These are phyloP conservation scores for Starmera quercuum DNA, from an alignment of 805 yeast species.

Conservation along the genomic window DNA sequence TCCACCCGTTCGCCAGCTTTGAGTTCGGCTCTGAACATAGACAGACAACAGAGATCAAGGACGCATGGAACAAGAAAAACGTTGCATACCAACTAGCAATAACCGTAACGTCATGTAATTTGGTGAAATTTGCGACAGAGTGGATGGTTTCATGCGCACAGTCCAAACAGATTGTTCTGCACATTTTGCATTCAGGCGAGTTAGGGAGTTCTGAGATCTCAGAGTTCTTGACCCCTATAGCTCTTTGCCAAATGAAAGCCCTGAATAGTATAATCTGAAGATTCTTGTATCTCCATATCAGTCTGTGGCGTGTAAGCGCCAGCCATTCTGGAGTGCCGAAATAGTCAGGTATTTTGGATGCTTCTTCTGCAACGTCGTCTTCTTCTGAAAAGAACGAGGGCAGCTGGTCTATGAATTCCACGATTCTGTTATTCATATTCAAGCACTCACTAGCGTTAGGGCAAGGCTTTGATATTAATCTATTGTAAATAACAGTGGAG, in stretches of 20 bases:
- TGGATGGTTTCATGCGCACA: conserved; percentile 46
- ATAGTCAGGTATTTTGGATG: conserved; percentile 15
- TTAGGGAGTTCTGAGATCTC: conserved; percentile 23
- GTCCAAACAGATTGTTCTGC: conserved; percentile 41
- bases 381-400: conserved; percentile 43
- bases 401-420: conserved; percentile 29
- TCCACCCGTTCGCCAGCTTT: conserved; percentile 37
- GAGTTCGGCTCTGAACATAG: conserved; percentile 43
- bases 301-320: conserved; percentile 40
- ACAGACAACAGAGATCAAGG: conserved; percentile 48
- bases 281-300: conserved; percentile 53
- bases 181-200: conserved; percentile 37
- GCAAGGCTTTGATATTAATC: conserved; percentile 37
- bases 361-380: conserved; percentile 21
- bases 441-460: conserved; percentile 44
- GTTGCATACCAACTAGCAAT: conserved; percentile 58
- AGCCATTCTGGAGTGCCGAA: conserved; percentile 41
- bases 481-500: conserved; percentile 41
- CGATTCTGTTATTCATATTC: conserved; percentile 35
- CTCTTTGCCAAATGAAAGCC: conserved; percentile 49
- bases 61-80: conserved; percentile 57
- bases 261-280: conserved; percentile 47
- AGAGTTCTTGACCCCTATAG: conserved; percentile 29
- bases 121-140: conserved; percentile 35
- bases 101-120: conserved; percentile 29